A percentile compares a stretch with the other conserved stretches of the same genome.
phyloP scores from a whole-genome alignment of 2,329 filamentous ascomycete genomes.

The Colletotrichum navitas region DNA sequence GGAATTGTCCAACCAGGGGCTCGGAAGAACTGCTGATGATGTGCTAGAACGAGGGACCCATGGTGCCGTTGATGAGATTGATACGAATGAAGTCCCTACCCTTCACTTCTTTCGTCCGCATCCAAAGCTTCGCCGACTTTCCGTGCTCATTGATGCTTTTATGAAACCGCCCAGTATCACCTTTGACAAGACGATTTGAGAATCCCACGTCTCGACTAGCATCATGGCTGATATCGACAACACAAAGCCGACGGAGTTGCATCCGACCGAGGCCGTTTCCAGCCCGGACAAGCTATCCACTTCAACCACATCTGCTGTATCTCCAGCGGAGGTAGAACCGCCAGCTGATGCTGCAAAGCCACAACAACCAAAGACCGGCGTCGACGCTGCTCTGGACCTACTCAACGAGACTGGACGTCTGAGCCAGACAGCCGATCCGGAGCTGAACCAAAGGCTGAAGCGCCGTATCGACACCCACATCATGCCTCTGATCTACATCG shows the following conservation, averaged over 20 bases:
- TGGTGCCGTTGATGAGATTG: slow-evolving; percentile 1
- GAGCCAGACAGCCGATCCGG: slow-evolving; percentile 38
- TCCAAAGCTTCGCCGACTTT: background rate
- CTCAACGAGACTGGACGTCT: slow-evolving; percentile 33
- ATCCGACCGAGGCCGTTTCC: background rate
- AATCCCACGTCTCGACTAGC: too few species aligned
- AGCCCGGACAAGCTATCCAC: background rate
- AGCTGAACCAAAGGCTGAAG: slow-evolving; percentile 55
- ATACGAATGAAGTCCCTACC: background rate
- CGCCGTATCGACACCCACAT: slow-evolving; percentile 68
- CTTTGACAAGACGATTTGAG: too few species aligned
- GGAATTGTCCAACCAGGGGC: background rate
- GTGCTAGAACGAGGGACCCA: slow-evolving; percentile 7
- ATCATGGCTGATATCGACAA: slow-evolving; percentile 16
- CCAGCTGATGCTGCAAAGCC: background rate
- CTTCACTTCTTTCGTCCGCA: too few species aligned
- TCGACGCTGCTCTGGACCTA: slow-evolving; percentile 26
- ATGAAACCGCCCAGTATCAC: background rate
- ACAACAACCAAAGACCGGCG: slow-evolving; percentile 16
- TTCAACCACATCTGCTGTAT: background rate
- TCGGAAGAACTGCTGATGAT: background rate
- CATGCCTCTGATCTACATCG: slow-evolving; percentile 69
- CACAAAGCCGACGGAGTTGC: background rate
- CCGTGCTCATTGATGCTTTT: background rate
- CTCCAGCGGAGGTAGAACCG: background rate